Conservation (phyloP, 108 stramenopile species). For the Skeletonema marinoi region DNA sequence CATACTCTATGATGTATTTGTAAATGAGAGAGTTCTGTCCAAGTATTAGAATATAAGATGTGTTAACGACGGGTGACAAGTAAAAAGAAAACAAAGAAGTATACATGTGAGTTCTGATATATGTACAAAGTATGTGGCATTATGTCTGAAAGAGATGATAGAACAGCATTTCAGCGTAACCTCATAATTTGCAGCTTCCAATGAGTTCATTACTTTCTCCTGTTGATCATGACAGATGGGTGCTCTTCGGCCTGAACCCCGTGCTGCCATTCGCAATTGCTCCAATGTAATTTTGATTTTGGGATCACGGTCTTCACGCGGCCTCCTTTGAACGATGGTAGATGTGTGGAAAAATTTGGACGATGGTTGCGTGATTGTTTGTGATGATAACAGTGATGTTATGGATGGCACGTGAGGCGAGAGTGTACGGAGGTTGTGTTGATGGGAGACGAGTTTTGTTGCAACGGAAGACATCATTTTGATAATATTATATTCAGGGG, state of each 20-base stretch:
- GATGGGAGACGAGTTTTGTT: neutral
- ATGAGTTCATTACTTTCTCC: conserved; percentile 70
- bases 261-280: conserved; percentile 76
- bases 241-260: conserved; percentile 36
- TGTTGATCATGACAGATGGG: conserved; percentile 71
- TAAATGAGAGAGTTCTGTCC: conserved; percentile 64
- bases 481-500: neutral
- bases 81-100: neutral
- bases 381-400: neutral
- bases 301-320: conserved; percentile 22
- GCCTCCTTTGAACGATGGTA: neutral
- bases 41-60: neutral
- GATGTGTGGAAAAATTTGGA: conserved; percentile 19
- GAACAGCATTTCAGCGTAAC: conserved; percentile 28
- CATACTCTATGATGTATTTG: conserved; percentile 78
- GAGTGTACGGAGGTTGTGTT: neutral
- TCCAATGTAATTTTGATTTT: conserved; percentile 76
- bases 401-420: neutral
- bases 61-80: neutral
- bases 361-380: neutral
- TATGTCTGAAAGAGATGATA: neutral
- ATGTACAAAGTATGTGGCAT: neutral
- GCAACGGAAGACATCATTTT: neutral
- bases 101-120: neutral
- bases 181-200: conserved; percentile 70